Percentiles rank a stretch among this genome's conserved stretches.
phyloP scores from a whole-genome alignment of 2,329 filamentous ascomycete genomes.

The Neofusicoccum sp. region DNA sequence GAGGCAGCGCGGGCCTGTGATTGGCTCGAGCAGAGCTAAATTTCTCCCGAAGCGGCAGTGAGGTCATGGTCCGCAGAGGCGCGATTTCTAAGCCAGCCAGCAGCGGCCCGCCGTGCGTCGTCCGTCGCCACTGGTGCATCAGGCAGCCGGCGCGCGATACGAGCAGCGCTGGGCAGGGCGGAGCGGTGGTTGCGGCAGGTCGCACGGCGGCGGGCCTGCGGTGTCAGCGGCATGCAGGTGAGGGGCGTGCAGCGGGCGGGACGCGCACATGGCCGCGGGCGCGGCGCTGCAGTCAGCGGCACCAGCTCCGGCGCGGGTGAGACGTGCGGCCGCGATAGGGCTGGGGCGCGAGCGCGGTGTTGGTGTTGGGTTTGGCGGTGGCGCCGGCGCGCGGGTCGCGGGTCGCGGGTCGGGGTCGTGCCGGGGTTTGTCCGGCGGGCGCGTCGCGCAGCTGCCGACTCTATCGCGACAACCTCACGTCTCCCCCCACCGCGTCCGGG shows the following conservation, averaged over 20 bases:
- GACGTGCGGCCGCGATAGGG: not conserved
- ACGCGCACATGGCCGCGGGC: not conserved
- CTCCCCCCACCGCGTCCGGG: not conserved
- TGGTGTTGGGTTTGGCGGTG: not conserved
- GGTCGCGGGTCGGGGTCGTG: too few species aligned
- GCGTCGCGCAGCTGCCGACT: conserved; percentile 14
- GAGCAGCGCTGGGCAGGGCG: not conserved
- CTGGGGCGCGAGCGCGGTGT: not conserved
- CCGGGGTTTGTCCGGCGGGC: too few species aligned
- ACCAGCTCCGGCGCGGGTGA: not conserved
- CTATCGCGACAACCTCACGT: conserved; percentile 4
- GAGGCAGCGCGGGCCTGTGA: not conserved
- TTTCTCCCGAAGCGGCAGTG: conserved; percentile 7
- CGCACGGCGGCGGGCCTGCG: not conserved
- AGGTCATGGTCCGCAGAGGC: conserved; percentile 7
- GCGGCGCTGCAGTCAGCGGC: not conserved
- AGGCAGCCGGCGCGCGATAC: not conserved
- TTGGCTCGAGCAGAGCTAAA: not conserved
- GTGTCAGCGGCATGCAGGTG: conserved; percentile 4
- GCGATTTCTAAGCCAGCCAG: conserved; percentile 8
- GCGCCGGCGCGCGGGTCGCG: not conserved
- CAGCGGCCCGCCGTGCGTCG: not conserved
- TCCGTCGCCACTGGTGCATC: not conserved
- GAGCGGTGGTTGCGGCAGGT: not conserved
- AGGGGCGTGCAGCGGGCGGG: not conserved